phyloP scores from a whole-genome alignment of 208 protist species.

The Trypanosoma vivax region DNA sequence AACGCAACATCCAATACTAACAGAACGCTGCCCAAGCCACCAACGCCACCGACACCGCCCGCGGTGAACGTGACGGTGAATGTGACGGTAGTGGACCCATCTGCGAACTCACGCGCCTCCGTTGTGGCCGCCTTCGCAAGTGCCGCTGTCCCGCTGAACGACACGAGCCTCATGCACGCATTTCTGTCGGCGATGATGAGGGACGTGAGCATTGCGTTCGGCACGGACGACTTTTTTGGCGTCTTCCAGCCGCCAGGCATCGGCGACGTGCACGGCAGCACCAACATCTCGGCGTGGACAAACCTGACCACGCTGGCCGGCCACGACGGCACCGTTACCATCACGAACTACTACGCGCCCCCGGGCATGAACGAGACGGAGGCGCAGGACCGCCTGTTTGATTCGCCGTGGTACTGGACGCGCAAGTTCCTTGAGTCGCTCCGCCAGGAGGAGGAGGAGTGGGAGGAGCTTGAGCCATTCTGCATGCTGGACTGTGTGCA shows the following conservation, averaged over 20 bases:
- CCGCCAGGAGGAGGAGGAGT: not conserved
- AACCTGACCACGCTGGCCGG: constrained; percentile 26
- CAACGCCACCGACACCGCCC: not conserved
- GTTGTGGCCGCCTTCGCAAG: constrained; percentile 30
- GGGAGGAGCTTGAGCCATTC: constrained; percentile 19
- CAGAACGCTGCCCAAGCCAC: not conserved
- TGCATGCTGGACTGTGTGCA: constrained; percentile 42
- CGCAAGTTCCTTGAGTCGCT: constrained; percentile 25
- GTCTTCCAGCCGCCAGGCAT: constrained; percentile 33
- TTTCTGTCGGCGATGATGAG: constrained; percentile 33
- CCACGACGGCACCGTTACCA: constrained; percentile 34
- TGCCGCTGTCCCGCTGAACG: constrained; percentile 21
- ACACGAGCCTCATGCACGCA: constrained; percentile 47
- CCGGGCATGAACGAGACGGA: not conserved
- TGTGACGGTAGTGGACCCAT: not conserved
- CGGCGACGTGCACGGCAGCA: constrained; percentile 15
- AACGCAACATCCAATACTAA: not conserved
- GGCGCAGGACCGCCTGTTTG: constrained; percentile 17
- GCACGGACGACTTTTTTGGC: constrained; percentile 36
- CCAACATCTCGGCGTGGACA: constrained; percentile 41
- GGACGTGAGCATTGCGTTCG: constrained; percentile 33
- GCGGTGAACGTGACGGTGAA: not conserved
- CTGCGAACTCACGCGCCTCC: no score
- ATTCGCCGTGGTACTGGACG: constrained; percentile 36
- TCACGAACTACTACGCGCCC: constrained; percentile 40